A percentile compares a stretch with the other conserved stretches of the same genome.
These are phyloP conservation scores for Leishmania lainsoni DNA, from an alignment of 208 protist genomes.

Conservation along the genomic window DNA sequence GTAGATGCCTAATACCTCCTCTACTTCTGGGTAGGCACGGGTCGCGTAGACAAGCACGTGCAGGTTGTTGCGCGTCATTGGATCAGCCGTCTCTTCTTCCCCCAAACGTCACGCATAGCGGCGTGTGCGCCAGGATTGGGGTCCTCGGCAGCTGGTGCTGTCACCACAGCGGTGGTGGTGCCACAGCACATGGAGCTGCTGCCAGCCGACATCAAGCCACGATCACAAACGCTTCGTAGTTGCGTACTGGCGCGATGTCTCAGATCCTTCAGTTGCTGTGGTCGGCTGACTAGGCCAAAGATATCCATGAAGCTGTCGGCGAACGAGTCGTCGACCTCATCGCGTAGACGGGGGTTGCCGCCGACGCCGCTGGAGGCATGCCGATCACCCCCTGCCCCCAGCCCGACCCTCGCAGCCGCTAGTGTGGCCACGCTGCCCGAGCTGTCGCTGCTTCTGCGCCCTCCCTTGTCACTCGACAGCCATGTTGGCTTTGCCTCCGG, in stretches of 20 bases:
- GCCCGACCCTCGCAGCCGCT: background rate
- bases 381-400: background rate
- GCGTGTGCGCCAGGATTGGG: background rate
- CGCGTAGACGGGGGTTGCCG: background rate
- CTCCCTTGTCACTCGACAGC: background rate
- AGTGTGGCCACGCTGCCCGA: background rate
- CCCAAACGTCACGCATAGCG: background rate
- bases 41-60: slow-evolving; percentile 66
- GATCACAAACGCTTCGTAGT: background rate
- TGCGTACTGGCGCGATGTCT: slow-evolving; percentile 19
- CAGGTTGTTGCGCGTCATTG: slow-evolving; percentile 29
- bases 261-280: slow-evolving; percentile 27
- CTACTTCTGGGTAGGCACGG: slow-evolving; percentile 38
- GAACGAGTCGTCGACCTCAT: slow-evolving; percentile 36
- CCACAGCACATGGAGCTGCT: too few species aligned
- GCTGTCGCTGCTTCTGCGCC: slow-evolving; percentile 5
- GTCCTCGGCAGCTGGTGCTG: background rate
- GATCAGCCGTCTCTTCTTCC: slow-evolving; percentile 10
- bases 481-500: background rate
- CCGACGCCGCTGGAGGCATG: background rate
- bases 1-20: slow-evolving; percentile 41
- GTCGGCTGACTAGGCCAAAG: slow-evolving; percentile 27
- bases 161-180: background rate
- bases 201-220: background rate
- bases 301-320: slow-evolving; percentile 35